phyloP scores from a whole-genome alignment of 768 basidiomycete species.

The Suillus occidentalis region DNA sequence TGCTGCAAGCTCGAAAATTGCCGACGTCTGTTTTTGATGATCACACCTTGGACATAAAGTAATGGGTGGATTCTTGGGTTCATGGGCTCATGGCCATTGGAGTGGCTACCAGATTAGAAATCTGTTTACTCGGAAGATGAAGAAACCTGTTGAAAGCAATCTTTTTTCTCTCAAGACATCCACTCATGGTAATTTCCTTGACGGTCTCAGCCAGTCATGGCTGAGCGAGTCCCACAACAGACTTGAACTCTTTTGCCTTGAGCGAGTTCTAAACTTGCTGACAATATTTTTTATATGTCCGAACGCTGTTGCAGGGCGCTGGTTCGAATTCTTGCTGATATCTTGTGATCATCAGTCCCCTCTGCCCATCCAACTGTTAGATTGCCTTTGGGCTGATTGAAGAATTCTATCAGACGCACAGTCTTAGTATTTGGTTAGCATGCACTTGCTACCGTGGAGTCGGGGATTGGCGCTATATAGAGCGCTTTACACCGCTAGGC shows the following conservation, averaged over 20 bases:
- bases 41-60: background rate
- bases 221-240: background rate
- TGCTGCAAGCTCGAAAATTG: background rate
- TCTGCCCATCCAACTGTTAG: background rate
- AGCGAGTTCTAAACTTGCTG: background rate
- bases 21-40: background rate
- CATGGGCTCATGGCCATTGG: too few species aligned
- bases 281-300: background rate
- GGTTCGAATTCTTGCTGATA: background rate
- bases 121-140: too few species aligned
- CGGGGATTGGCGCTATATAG: background rate
- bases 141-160: too few species aligned
- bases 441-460: background rate
- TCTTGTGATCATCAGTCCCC: background rate
- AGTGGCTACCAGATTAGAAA: too few species aligned
- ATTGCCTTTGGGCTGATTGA: background rate
- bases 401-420: background rate
- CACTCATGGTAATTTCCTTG: background rate
- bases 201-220: background rate
- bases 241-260: background rate
- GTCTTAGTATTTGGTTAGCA: background rate
- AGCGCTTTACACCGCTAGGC: too few species aligned
- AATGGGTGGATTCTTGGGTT: too few species aligned
- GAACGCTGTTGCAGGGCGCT: background rate
- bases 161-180: too few species aligned